A percentile compares a stretch with the other conserved stretches of the same genome.
phyloP scores from a whole-genome alignment of 495 filamentous ascomycete genomes.

The Bathelium albidoporum region DNA sequence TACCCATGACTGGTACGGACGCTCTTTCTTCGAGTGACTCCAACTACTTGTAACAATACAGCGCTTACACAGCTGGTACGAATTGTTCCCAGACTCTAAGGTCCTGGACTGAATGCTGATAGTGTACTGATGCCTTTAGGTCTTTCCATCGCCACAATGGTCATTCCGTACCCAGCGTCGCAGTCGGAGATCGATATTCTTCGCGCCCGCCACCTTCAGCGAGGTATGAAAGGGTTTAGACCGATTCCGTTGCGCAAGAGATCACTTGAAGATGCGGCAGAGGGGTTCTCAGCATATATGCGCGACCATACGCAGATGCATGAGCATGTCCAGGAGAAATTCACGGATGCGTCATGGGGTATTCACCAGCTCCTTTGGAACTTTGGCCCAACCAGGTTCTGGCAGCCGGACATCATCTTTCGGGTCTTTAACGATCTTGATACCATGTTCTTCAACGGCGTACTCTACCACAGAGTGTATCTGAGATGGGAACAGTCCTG shows the following conservation, averaged over 20 bases:
- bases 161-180: background rate
- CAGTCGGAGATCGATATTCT: background rate
- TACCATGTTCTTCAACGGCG: background rate
- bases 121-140: too few species aligned
- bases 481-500: background rate
- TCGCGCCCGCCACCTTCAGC: background rate
- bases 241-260: background rate
- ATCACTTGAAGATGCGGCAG: background rate
- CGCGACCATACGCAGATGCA: background rate
- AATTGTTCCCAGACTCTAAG: too few species aligned
- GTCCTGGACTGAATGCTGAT: background rate
- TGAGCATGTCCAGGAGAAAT: background rate
- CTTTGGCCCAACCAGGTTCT: background rate
- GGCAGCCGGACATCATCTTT: background rate
- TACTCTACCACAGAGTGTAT: background rate
- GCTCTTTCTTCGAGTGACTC: too few species aligned
- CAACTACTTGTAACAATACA: too few species aligned
- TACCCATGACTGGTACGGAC: background rate
- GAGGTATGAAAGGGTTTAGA: slow-evolving; percentile 1
- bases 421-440: background rate
- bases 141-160: background rate
- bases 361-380: background rate
- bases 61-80: too few species aligned
- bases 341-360: background rate
- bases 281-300: background rate